A percentile compares a stretch with the other conserved stretches of the same genome.
These are phyloP conservation scores for Kurtzmaniella quercitrusa DNA, from an alignment of 1,139 yeast genomes.

Conservation along the genomic window DNA sequence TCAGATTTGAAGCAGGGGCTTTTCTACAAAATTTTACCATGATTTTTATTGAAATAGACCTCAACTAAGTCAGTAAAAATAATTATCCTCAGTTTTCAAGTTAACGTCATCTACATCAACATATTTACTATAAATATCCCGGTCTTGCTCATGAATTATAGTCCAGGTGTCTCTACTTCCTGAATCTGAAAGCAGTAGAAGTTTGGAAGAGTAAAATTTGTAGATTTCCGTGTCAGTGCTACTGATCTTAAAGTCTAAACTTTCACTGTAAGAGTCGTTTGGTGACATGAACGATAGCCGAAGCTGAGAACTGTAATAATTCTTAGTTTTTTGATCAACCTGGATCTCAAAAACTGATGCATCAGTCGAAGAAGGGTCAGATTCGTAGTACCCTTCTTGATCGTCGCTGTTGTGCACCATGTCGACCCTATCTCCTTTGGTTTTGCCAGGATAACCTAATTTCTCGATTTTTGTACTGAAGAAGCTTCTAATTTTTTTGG, in stretches of 20 bases:
- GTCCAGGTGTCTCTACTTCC: not conserved
- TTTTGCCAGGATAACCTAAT: conserved; percentile 20
- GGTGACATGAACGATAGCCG: conserved; percentile 1
- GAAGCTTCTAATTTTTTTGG: conserved; percentile 24
- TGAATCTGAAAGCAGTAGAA: conserved; percentile 5
- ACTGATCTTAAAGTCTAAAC: not conserved
- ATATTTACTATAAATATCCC: conserved; percentile 19
- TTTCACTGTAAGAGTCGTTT: not conserved
- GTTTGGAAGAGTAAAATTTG: conserved; percentile 12
- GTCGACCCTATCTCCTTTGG: not conserved
- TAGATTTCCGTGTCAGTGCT: conserved; percentile 13
- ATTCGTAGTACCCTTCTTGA: not conserved
- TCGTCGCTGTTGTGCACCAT: not conserved
- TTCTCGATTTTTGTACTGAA: conserved; percentile 32
- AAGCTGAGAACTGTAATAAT: conserved; percentile 8
- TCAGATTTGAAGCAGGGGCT: too few species aligned
- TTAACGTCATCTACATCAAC: conserved; percentile 25
- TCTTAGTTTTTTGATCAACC: conserved; percentile 6
- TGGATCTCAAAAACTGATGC: not conserved
- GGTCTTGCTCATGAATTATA: conserved; percentile 14
- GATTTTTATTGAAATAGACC: too few species aligned
- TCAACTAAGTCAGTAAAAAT: conserved; percentile 20
- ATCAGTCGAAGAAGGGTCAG: not conserved
- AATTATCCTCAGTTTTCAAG: conserved; percentile 27
- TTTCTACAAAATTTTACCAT: too few species aligned